Base-by-base conservation (phyloP, 2,329 filamentous ascomycete species). In the Microdochium nivale region DNA sequence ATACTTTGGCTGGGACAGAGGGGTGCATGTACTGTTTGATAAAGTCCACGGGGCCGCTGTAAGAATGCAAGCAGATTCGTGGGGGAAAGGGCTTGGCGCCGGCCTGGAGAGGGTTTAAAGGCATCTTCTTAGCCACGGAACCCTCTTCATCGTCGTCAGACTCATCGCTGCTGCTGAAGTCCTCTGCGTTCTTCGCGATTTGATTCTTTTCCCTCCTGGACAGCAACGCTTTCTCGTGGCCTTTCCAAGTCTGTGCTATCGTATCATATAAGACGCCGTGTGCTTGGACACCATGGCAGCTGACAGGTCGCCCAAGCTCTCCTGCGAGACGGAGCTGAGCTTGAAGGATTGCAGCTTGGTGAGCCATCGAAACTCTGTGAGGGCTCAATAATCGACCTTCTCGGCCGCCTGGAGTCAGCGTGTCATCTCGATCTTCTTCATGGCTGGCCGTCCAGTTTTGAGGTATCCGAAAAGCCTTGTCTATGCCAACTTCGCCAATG, bases 1-100 rank as follows among this genome's bases (percentile, higher is more conserved):
- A 99, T 21, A 97, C 77, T 16, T 82, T 76, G 0, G 84, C 82
- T 0, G 92, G 92, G 9, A 94, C 81, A 1, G 79, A 74, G 1
- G 81, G 80, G 56, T 87, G 78, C 48, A 90, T 70, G 62, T 96
- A 97, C 65, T 90, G 90, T 57, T 80, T 84, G 35, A 96, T 70
- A 30, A 85, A 78, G 52, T 94, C 84, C 11, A 81, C 75, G 5
- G 86, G 79, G 0, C 90, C 92, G 48, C 88, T 95, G 68, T 90
- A 99, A 0, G 91, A 96, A 68, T 99, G 94, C 53, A 99, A 80
- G 63, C 94, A 99, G 64, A 97, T 86, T 9, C 91, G 76, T 1
- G 91, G 90, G 3, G 94, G 91, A 59, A 86, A 97, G 0, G 87
- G 85, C 54, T 78, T 83, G 1, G 73, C 59, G 21, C 57, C 59